Conservation (phyloP, 129 eudicot genomes). For the Deinandra increscens region DNA sequence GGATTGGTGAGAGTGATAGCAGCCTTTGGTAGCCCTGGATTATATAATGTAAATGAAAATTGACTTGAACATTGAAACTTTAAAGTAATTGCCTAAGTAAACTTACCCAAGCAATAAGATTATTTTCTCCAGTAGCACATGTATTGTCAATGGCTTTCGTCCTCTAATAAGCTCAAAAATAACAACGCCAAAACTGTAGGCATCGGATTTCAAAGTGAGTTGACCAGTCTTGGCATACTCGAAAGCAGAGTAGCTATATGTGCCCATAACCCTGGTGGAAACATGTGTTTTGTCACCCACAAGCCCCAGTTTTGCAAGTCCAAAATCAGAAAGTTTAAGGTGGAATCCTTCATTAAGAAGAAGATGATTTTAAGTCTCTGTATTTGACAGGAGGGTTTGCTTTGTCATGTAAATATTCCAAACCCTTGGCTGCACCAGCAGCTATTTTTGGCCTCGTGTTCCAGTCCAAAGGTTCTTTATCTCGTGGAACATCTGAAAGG, state of each 20-base stretch:
- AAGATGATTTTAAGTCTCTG: slow-evolving; percentile 87
- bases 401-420: slow-evolving; percentile 89
- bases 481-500: too few relatives aligned
- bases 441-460: slow-evolving; percentile 92
- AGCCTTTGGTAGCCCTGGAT: too few relatives aligned
- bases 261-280: slow-evolving; percentile 95
- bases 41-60: too few relatives aligned
- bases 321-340: slow-evolving; percentile 89
- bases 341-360: slow-evolving; percentile 86
- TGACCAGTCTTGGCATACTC: slow-evolving; percentile 98
- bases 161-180: slow-evolving; percentile 92
- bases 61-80: too few relatives aligned
- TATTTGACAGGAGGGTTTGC: slow-evolving; percentile 95
- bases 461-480: slow-evolving; percentile 91
- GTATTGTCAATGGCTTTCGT: slow-evolving; percentile 94
- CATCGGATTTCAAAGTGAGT: slow-evolving; percentile 90
- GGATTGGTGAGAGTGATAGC: too few relatives aligned
- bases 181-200: slow-evolving; percentile 90
- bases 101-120: too few relatives aligned
- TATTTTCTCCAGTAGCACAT: too few relatives aligned
- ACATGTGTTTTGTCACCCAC: too few relatives aligned
- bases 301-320: too few relatives aligned
- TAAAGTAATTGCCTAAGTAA: too few relatives aligned
- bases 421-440: slow-evolving; percentile 96
- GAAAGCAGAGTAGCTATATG: slow-evolving; percentile 96